A percentile compares a stretch with the other conserved stretches of the same genome.
Evolutionary conservation across 2,329 filamentous ascomycete genomes (phyloP).

Genomic region (Microcera coccophila): DNA sequence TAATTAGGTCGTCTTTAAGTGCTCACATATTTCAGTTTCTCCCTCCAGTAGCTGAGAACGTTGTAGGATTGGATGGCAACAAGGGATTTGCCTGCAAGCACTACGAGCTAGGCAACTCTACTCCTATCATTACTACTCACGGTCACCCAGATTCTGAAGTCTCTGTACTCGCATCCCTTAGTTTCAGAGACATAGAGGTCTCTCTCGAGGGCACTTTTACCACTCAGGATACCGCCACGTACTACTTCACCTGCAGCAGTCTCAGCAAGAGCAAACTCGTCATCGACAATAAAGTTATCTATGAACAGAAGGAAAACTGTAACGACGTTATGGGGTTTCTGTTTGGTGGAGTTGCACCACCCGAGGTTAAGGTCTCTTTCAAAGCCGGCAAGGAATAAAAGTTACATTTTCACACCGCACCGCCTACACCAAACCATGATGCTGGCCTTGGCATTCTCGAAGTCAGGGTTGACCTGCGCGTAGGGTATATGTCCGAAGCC

Average conservation of each 20-base stretch:
- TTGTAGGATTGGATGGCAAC: constrained; percentile 31
- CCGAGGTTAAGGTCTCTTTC: constrained; percentile 29
- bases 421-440: constrained; percentile 20
- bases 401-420: constrained; percentile 27
- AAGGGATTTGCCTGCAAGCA: constrained; percentile 31
- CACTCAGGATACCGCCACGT: constrained; percentile 26
- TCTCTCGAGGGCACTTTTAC: constrained; percentile 31
- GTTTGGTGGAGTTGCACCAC: constrained; percentile 28
- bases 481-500: constrained; percentile 30
- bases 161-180: constrained; percentile 18
- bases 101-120: constrained; percentile 25
- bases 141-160: constrained; percentile 27
- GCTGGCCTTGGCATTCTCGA: constrained; percentile 32
- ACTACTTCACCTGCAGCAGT: constrained; percentile 32
- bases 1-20: no score
- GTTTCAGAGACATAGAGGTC: constrained; percentile 24
- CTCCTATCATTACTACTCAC: constrained; percentile 23
- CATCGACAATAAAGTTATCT: constrained; percentile 30
- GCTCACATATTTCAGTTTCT: constrained; percentile 27
- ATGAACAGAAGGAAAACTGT: constrained; percentile 30
- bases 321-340: constrained; percentile 35
- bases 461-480: constrained; percentile 29
- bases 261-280: constrained; percentile 30
- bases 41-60: constrained; percentile 23
- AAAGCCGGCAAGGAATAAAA: constrained; percentile 31